Base-by-base conservation (phyloP, 2,329 filamentous ascomycete species). In the Epichloe bromicola region DNA sequence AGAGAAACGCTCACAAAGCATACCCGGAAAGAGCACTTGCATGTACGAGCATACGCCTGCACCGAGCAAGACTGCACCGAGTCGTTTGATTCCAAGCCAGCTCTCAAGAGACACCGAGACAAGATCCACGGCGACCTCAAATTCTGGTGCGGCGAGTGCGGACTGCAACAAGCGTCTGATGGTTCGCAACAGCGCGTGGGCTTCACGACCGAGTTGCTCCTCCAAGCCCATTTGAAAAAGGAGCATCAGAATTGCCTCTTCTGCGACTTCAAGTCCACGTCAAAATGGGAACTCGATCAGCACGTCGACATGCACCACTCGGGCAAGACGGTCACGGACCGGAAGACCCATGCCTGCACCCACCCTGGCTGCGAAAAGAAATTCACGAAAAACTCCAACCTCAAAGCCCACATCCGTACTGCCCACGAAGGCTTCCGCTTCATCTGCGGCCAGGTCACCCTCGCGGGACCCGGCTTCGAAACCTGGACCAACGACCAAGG, bases 1-100 rank as follows among this genome's bases (percentile, higher is more conserved):
- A 85, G 88, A 63, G 82, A 88, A 57, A 94, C 89, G 0, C 74
- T 96, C 15, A 82, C 90, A 63, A 83, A 86, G 48, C 91, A 97
- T 63, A 79, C 95, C 55, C 80, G 83, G 50, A 79, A 80, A 10
- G 83, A 82, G 12, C 91, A 97, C 65, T 70, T 91, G 39, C 73
- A 83, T 30, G 68, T 84, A 53, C 80, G 83, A 44, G 81, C 87
- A 0, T 95, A 82, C 60, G 74, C 75, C 5, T 97, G 91, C 65
- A 71, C 73, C 1, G 73, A 83, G 52, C 59, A 60, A 15, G 63
- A 59, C 43, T 96, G 91, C 60, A 67, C 70, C 1, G 76, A 78
- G 53, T 82, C 79, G 2, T 96, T 93, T 61, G 83, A 91, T 56
- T 86, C 82, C 2, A 78, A 83, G 5, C 78, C 78, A 1, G 80